Evolutionary conservation across 495 filamentous ascomycete species (phyloP).

Genomic region (Choiromyces venosus): DNA sequence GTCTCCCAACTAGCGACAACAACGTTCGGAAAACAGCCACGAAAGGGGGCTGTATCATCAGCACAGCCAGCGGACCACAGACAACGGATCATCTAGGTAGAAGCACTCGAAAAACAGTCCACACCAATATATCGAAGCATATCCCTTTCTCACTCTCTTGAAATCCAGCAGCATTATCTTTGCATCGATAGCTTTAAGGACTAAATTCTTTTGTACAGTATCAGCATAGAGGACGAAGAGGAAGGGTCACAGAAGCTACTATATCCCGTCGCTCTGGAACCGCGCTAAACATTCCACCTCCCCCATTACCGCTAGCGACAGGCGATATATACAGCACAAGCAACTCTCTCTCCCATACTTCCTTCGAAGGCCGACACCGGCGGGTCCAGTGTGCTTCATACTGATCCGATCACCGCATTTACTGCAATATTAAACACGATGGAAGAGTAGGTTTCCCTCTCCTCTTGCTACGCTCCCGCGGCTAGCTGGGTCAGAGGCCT

Average conservation of each 20-base stretch:
- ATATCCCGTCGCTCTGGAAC: not conserved
- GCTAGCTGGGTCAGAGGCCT: not conserved
- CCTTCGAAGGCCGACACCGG: not conserved
- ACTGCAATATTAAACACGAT: not conserved
- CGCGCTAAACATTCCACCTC: not conserved
- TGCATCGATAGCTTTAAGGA: too few species aligned
- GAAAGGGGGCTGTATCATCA: not conserved
- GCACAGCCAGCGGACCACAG: too few species aligned
- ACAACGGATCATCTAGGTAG: not conserved
- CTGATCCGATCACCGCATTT: not conserved
- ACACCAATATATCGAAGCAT: not conserved
- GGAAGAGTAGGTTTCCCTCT: not conserved
- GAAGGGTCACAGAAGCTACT: not conserved
- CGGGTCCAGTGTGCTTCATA: not conserved
- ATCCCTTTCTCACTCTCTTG: not conserved
- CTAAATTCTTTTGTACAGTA: too few species aligned
- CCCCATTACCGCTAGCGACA: not conserved
- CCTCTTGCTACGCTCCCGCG: not conserved
- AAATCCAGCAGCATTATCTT: not conserved
- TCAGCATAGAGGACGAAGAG: not conserved
- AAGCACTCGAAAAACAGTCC: not conserved
- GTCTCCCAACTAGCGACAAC: not conserved
- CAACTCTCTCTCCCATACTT: not conserved
- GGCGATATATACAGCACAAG: not conserved
- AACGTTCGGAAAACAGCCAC: not conserved